phyloP scores from a whole-genome alignment of 2,329 filamentous ascomycete genomes.

The Leptographium radiaticola region DNA sequence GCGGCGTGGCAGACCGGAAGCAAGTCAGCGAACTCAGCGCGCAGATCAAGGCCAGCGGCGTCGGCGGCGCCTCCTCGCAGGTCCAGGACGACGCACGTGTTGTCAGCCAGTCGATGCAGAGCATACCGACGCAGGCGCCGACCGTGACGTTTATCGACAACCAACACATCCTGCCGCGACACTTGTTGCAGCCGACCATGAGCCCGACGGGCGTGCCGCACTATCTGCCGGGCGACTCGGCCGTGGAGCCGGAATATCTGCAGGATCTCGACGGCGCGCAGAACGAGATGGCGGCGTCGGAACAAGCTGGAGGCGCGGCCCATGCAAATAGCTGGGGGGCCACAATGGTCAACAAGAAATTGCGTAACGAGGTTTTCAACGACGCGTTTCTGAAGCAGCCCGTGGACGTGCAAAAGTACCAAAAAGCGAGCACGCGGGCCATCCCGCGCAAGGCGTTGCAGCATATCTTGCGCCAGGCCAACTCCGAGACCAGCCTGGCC shows the following conservation, averaged over 20 bases:
- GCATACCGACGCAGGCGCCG: slow-evolving; percentile 52
- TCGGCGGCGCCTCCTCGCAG: background rate
- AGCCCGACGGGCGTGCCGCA: background rate
- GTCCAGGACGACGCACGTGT: slow-evolving; percentile 22
- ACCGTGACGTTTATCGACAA: slow-evolving; percentile 93
- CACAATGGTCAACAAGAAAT: slow-evolving; percentile 75
- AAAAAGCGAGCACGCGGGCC: slow-evolving; percentile 54
- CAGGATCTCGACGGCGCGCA: background rate
- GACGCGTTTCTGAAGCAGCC: slow-evolving; percentile 81
- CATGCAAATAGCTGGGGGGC: slow-evolving; percentile 70
- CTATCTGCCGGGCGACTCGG: background rate
- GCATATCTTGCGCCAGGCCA: slow-evolving; percentile 29
- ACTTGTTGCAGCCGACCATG: slow-evolving; percentile 54
- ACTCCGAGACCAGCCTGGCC: slow-evolving; percentile 28
- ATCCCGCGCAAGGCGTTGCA: slow-evolving; percentile 42
- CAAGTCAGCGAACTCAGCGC: slow-evolving; percentile 17
- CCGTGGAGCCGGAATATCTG: background rate
- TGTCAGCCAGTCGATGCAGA: slow-evolving; percentile 64
- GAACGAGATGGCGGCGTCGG: background rate
- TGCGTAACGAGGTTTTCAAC: slow-evolving; percentile 83
- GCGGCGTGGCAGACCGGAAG: slow-evolving; percentile 21
- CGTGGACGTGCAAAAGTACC: slow-evolving; percentile 67
- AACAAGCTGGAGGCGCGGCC: background rate
- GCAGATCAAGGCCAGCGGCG: slow-evolving; percentile 7
- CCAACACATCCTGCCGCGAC: slow-evolving; percentile 78